Evolutionary conservation across 1,284 basidiomycete genomes (phyloP), one percentile per base, ranked within the genome.

Genomic region (Ustilago lituana): DNA sequence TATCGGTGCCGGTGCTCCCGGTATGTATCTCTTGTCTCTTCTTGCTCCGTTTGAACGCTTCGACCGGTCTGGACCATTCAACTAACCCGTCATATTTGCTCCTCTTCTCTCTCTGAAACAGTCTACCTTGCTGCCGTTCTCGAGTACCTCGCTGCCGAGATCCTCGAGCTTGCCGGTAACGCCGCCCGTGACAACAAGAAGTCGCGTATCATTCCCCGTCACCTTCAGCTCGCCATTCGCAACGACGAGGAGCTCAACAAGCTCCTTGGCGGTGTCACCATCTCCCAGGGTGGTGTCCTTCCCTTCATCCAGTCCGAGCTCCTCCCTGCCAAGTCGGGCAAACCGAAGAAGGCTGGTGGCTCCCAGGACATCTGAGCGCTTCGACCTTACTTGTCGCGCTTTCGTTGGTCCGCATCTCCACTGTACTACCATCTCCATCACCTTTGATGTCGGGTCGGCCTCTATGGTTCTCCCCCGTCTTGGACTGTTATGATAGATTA

Each of bases 151-250:
- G 93, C 91, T 1, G 92, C 92, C 31, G 92, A 94, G 82, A 92
- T 94, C n/a, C 85, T 94, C 54, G 93, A 94, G 80, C 86, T 94
- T 45, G 92, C 92, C 59, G 91, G 91, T 91, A 98, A 98, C 84
- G 94, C 94, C 23, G 94, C 94, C 9, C 95, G 96, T 83, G 94
- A 98, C 85, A 87, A 97, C 43, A 89, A 91, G 59, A 93, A 96
- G 49, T 97, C 96, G 84, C 92, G 95, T 83, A 96, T 98, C 83
- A 96, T 93, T 2, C 94, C 94, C 23, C 91, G 92, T 74, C 93
- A 94, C 84, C 83, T 94, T 72, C 92, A 94, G 83, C 87, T 94
- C 36, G 93, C 94, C 31, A 97, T 98, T 78, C 91, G 94, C 70
- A 94, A 94, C 55, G 95, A 98, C 83, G 94, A 97, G 83, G 94